Evolutionary conservation across 164 flowering plant genomes (phyloP).

Genomic region (Nymphaea colorata): DNA sequence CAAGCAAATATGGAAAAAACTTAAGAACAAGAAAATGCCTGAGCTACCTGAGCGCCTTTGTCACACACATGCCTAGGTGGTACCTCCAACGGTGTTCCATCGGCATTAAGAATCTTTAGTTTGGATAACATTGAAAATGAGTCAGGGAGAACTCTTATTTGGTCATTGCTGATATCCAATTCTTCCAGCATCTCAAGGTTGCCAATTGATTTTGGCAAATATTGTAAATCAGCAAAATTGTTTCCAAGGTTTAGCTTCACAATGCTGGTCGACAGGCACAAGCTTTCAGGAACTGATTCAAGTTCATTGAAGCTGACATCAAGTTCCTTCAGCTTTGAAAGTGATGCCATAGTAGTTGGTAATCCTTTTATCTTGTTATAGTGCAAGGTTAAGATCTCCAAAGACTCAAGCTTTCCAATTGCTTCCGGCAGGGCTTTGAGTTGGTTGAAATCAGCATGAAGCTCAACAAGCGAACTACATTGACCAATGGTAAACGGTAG

Average conservation of each 20-base stretch:
- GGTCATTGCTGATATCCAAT: conserved; percentile 81
- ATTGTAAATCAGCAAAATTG: conserved; percentile 67
- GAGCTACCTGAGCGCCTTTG: conserved; percentile 69
- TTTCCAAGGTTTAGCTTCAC: conserved; percentile 65
- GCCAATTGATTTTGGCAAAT: conserved; percentile 74
- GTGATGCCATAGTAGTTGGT: conserved; percentile 79
- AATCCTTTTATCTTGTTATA: conserved; percentile 69
- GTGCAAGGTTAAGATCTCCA: conserved; percentile 61
- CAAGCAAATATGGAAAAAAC: background rate
- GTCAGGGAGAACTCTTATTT: conserved; percentile 69
- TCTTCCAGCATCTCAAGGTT: conserved; percentile 84
- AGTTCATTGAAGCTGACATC: conserved; percentile 89
- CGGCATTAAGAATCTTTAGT: conserved; percentile 39
- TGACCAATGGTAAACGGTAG: conserved; percentile 64
- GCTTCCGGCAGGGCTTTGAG: conserved; percentile 95
- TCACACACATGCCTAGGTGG: conserved; percentile 64
- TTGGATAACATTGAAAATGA: conserved; percentile 56
- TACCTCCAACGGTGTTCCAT: conserved; percentile 70
- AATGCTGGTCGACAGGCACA: conserved; percentile 71
- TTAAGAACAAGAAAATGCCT: background rate
- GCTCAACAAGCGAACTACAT: conserved; percentile 61
- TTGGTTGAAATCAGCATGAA: conserved; percentile 66
- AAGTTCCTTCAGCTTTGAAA: conserved; percentile 53
- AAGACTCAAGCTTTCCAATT: conserved; percentile 54
- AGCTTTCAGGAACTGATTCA: conserved; percentile 77